A percentile compares a stretch with the other conserved stretches of the same genome.
Conservation (phyloP, 1,284 basidiomycete genomes). For the Puccinia triticina region DNA sequence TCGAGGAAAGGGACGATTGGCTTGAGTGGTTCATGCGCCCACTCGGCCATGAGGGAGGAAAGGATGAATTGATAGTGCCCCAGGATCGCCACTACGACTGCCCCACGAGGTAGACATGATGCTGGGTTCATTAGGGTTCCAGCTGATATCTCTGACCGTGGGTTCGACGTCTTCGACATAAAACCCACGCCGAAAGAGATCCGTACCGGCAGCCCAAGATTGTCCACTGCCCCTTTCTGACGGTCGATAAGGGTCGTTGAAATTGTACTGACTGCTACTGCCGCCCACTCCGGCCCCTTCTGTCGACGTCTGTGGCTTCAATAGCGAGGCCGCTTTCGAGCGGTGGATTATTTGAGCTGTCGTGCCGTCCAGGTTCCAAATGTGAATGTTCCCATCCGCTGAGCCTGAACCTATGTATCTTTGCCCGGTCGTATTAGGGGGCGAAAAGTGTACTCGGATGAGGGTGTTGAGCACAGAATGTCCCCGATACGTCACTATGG, state of each 20-base stretch:
- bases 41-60: slow-evolving; percentile 37
- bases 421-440: slow-evolving; percentile 83
- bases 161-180: slow-evolving; percentile 46
- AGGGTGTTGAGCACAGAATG: slow-evolving; percentile 89
- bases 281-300: slow-evolving; percentile 56
- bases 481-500: slow-evolving; percentile 92
- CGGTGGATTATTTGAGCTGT: slow-evolving; percentile 83
- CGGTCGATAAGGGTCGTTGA: slow-evolving; percentile 36
- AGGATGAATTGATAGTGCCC: slow-evolving; percentile 54
- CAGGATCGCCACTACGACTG: slow-evolving; percentile 57
- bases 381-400: slow-evolving; percentile 65
- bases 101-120: slow-evolving; percentile 91
- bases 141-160: slow-evolving; percentile 84
- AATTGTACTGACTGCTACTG: slow-evolving; percentile 60
- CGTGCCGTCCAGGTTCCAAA: slow-evolving; percentile 90
- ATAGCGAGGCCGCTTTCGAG: slow-evolving; percentile 72
- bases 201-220: slow-evolving; percentile 48
- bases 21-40: neutral
- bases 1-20: no score
- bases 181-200: slow-evolving; percentile 13
- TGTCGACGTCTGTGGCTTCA: slow-evolving; percentile 59
- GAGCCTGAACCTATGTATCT: slow-evolving; percentile 93
- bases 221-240: slow-evolving; percentile 45
- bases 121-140: slow-evolving; percentile 84
- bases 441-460: slow-evolving; percentile 94